Evolutionary conservation across 805 yeast species (phyloP).

Genomic region (Zygosaccharomyces bailii): DNA sequence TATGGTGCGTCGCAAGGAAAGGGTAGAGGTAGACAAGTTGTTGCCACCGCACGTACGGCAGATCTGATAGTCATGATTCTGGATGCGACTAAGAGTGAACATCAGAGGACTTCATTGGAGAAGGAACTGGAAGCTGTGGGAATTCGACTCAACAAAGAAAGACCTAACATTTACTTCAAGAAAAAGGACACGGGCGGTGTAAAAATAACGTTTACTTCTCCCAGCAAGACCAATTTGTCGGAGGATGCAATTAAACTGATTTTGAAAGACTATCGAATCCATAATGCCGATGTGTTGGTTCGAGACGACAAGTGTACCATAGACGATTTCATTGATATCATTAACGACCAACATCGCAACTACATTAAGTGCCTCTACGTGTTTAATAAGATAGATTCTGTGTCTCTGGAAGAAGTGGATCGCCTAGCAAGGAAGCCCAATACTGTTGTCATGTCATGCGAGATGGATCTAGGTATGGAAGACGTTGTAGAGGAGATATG

Average conservation of each 20-base stretch:
- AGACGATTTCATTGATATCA: slow-evolving; percentile 89
- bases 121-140: slow-evolving; percentile 92
- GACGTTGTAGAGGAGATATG: slow-evolving; percentile 92
- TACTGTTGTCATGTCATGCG: slow-evolving; percentile 92
- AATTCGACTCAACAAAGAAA: slow-evolving; percentile 74
- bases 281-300: slow-evolving; percentile 88
- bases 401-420: slow-evolving; percentile 90
- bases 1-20: slow-evolving; percentile 96
- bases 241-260: slow-evolving; percentile 76
- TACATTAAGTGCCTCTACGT: slow-evolving; percentile 90
- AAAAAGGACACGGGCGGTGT: slow-evolving; percentile 89
- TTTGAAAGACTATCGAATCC: slow-evolving; percentile 81
- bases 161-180: slow-evolving; percentile 74
- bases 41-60: slow-evolving; percentile 92
- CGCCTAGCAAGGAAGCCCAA: slow-evolving; percentile 88
- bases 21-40: slow-evolving; percentile 96
- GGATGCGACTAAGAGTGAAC: slow-evolving; percentile 91
- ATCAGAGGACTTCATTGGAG: slow-evolving; percentile 83
- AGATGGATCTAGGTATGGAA: slow-evolving; percentile 76
- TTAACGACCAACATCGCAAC: slow-evolving; percentile 81
- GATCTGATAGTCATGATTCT: slow-evolving; percentile 89
- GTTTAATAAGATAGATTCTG: slow-evolving; percentile 93
- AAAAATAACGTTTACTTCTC: slow-evolving; percentile 72
- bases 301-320: slow-evolving; percentile 87
- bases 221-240: slow-evolving; percentile 69